Percentiles rank a stretch among this genome's conserved stretches.
These are phyloP conservation scores for Corynascus novoguineensis DNA, from an alignment of 495 filamentous ascomycete genomes.

Conservation along the genomic window DNA sequence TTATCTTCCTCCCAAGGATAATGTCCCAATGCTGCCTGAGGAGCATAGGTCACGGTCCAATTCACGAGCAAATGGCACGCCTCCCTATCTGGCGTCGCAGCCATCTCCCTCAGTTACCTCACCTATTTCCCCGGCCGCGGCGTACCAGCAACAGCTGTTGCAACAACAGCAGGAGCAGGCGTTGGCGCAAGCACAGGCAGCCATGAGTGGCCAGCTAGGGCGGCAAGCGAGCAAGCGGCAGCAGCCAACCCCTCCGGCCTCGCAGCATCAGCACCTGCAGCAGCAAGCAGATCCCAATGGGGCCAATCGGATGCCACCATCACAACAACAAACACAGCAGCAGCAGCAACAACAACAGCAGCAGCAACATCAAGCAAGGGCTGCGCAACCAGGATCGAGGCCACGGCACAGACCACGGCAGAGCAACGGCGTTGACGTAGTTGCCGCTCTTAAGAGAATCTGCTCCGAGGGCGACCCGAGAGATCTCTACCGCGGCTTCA, in stretches of 20 bases:
- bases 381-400: conserved; percentile 46
- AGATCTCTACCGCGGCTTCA: conserved; percentile 77
- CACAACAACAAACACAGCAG: conserved; percentile 15
- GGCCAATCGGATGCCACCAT: conserved; percentile 40
- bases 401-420: conserved; percentile 73
- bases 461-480: conserved; percentile 86
- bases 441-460: conserved; percentile 74
- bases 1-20: conserved; percentile 45
- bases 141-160: conserved; percentile 65
- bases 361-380: conserved; percentile 23
- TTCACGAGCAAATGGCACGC: conserved; percentile 45
- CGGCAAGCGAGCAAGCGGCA: conserved; percentile 62
- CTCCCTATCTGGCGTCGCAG: conserved; percentile 38
- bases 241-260: conserved; percentile 46
- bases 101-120: conserved; percentile 26
- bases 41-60: conserved; percentile 52
- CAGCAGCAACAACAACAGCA: conserved; percentile 32
- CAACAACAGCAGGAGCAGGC: conserved; percentile 72
- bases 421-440: conserved; percentile 70
- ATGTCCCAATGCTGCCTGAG: conserved; percentile 48
- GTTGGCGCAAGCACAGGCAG: conserved; percentile 66
- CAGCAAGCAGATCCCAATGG: conserved; percentile 39
- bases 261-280: conserved; percentile 53
- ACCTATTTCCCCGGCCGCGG: conserved; percentile 31
- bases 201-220: conserved; percentile 51